Percentiles rank a stretch among this genome's conserved stretches.
Evolutionary conservation across 2,329 filamentous ascomycete genomes (phyloP).

Genomic region (Penicillium expansum): DNA sequence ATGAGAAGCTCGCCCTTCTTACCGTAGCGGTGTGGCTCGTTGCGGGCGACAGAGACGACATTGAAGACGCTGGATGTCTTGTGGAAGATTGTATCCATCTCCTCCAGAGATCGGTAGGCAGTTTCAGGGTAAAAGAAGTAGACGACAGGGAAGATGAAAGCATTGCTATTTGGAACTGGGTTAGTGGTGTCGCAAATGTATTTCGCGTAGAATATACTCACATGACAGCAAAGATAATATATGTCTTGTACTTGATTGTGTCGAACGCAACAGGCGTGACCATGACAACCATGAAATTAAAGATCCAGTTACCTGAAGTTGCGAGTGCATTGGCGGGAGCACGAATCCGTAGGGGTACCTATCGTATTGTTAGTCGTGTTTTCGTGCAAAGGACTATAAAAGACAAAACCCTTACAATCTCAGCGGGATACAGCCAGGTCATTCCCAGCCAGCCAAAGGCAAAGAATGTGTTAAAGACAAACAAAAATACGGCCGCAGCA

Average conservation of each 20-base stretch:
- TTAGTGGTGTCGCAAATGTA: slow-evolving; percentile 1
- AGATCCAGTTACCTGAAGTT: slow-evolving; percentile 35
- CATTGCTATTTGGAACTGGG: slow-evolving; percentile 38
- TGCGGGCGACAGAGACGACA: slow-evolving; percentile 50
- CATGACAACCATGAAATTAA: slow-evolving; percentile 64
- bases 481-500: slow-evolving; percentile 54
- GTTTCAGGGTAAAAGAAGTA: slow-evolving; percentile 62
- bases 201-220: slow-evolving; percentile 17
- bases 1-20: slow-evolving; percentile 57
- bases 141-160: slow-evolving; percentile 52
- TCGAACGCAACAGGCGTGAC: slow-evolving; percentile 60
- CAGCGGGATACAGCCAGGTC: slow-evolving; percentile 62
- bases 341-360: slow-evolving; percentile 37
- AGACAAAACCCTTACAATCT: slow-evolving; percentile 49
- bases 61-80: slow-evolving; percentile 49
- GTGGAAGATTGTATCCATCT: slow-evolving; percentile 65
- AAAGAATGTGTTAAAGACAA: slow-evolving; percentile 63
- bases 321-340: slow-evolving; percentile 25
- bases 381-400: neutral
- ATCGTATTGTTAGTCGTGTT: neutral
- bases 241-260: slow-evolving; percentile 53
- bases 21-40: slow-evolving; percentile 54
- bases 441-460: slow-evolving; percentile 60
- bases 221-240: slow-evolving; percentile 54
- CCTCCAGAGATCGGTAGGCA: slow-evolving; percentile 59